Conservation (phyloP, 129 eudicot genomes). For the Flaveria brownii region DNA sequence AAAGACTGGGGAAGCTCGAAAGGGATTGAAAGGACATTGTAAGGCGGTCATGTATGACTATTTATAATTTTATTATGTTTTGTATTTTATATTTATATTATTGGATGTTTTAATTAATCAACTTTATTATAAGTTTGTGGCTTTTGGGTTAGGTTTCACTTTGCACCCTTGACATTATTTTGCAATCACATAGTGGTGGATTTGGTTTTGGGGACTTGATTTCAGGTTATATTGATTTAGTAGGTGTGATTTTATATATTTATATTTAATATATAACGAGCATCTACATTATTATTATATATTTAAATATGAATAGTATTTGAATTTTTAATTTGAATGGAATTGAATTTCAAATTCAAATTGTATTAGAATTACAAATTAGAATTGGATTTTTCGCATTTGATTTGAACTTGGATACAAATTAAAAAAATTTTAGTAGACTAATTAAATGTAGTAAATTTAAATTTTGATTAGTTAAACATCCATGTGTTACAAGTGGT, state of each 20-base stretch:
- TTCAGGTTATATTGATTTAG: neutral
- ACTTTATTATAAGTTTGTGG: neutral
- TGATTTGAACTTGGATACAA: too few relatives aligned
- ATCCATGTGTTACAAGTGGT: too few relatives aligned
- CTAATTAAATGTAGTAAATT: too few relatives aligned
- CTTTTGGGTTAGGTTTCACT: conserved; percentile 27
- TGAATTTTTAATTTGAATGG: too few relatives aligned
- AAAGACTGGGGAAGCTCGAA: conserved; percentile 45
- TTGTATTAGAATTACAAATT: too few relatives aligned
- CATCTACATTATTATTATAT: too few relatives aligned
- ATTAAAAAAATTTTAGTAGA: too few relatives aligned
- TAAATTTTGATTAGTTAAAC: too few relatives aligned
- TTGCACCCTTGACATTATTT: conserved; percentile 30
- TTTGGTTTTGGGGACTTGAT: conserved; percentile 23
- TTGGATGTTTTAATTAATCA: neutral
- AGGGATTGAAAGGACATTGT: conserved; percentile 47
- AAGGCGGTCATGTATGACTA: conserved; percentile 50
- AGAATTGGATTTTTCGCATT: too few relatives aligned
- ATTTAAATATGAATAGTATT: too few relatives aligned
- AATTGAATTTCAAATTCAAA: too few relatives aligned
- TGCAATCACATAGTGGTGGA: conserved; percentile 22
- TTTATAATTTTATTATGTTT: conserved; percentile 25
- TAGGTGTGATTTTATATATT: neutral
- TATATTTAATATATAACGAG: too few relatives aligned
- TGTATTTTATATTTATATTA: neutral